Conservation (phyloP, 495 filamentous ascomycete species). For the Podospora didyma region DNA sequence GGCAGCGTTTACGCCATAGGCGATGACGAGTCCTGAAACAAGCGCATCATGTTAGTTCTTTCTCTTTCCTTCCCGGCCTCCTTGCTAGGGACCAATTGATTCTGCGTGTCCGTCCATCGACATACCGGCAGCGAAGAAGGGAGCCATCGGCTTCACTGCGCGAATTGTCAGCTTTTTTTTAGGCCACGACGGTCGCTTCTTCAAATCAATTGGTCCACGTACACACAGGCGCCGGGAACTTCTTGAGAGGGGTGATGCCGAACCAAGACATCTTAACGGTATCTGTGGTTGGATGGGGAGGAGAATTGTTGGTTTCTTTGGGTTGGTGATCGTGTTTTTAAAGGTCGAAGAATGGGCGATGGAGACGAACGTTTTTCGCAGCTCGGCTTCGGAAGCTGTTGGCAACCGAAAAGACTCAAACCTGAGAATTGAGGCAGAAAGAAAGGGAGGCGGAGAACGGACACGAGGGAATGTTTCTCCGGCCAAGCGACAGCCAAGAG, state of each 20-base stretch:
- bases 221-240: slow-evolving; percentile 86
- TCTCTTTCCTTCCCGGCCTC: too few species aligned
- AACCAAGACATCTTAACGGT: slow-evolving; percentile 70
- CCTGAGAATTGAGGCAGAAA: background rate
- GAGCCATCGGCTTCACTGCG: slow-evolving; percentile 80
- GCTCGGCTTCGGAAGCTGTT: slow-evolving; percentile 4
- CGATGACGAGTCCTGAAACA: slow-evolving; percentile 70
- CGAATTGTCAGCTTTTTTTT: slow-evolving; percentile 16
- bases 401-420: background rate
- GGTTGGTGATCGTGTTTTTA: slow-evolving; percentile 15
- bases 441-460: slow-evolving; percentile 1
- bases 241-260: slow-evolving; percentile 63
- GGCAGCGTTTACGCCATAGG: slow-evolving; percentile 82
- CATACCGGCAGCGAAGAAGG: slow-evolving; percentile 94
- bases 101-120: background rate
- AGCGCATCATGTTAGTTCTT: background rate
- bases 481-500: slow-evolving; percentile 13
- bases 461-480: slow-evolving; percentile 15
- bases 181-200: slow-evolving; percentile 10
- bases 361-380: slow-evolving; percentile 41
- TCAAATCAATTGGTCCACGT: slow-evolving; percentile 42
- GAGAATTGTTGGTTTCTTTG: slow-evolving; percentile 16
- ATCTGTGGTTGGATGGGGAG: slow-evolving; percentile 18
- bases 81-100: too few species aligned
- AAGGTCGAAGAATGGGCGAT: slow-evolving; percentile 1